These are phyloP conservation scores for Candida argentea DNA, from an alignment of 805 yeast species.

Conservation along the genomic window DNA sequence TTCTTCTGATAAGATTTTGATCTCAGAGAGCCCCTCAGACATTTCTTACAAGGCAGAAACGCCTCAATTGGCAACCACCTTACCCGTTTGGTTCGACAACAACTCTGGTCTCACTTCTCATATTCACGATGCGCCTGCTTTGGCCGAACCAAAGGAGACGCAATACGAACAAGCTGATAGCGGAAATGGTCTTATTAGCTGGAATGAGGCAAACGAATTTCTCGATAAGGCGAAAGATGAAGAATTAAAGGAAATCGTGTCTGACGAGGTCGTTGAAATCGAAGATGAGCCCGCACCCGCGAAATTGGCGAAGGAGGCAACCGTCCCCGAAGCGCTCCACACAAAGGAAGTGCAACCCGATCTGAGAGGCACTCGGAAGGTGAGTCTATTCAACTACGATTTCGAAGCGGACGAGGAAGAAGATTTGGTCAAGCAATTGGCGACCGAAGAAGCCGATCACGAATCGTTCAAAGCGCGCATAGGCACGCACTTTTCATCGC, in stretches of 20 bases:
- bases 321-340: slow-evolving; percentile 1
- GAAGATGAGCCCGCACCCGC: slow-evolving; percentile 2
- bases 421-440: slow-evolving; percentile 48
- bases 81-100: slow-evolving; percentile 20
- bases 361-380: no score
- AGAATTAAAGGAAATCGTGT: slow-evolving; percentile 2
- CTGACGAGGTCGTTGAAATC: slow-evolving; percentile 4
- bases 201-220: slow-evolving; percentile 35
- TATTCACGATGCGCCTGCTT: background rate
- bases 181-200: slow-evolving; percentile 42
- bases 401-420: slow-evolving; percentile 75
- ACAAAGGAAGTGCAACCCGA: no score
- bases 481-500: slow-evolving; percentile 9
- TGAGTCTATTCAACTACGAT: slow-evolving; percentile 59
- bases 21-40: background rate
- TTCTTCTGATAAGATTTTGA: no score
- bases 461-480: slow-evolving; percentile 42
- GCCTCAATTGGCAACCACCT: background rate
- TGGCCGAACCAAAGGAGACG: background rate
- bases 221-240: no score
- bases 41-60: background rate
- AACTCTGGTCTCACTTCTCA: slow-evolving; percentile 1
- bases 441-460: slow-evolving; percentile 65
- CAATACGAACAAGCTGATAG: slow-evolving; percentile 23
- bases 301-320: background rate